phyloP scores from a whole-genome alignment of 2,329 filamentous ascomycete genomes.

The Cladosporium sp. region DNA sequence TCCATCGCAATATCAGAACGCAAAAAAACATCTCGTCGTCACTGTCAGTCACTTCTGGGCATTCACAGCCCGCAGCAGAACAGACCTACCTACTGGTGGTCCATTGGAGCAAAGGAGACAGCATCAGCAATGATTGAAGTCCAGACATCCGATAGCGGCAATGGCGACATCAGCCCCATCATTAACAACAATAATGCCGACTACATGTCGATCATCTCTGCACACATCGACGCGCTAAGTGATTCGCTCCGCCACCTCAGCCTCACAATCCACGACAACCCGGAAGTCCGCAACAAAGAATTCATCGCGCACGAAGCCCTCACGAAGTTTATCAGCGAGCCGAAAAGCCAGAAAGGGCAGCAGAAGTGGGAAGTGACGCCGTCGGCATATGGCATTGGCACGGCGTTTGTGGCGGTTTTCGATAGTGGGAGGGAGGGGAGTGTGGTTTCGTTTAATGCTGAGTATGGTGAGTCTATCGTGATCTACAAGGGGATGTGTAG shows the following conservation, averaged over 20 bases:
- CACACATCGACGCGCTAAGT: constrained; percentile 42
- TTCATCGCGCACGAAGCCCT: constrained; percentile 54
- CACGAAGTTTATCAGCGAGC: constrained; percentile 50
- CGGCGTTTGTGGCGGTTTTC: constrained; percentile 56
- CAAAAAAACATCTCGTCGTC: too few species aligned
- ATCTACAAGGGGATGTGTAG: too few species aligned
- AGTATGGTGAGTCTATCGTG: too few species aligned
- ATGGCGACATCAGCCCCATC: not conserved
- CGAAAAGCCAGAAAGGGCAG: too few species aligned
- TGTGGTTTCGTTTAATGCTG: constrained; percentile 49
- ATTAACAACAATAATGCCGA: not conserved
- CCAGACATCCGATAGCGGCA: not conserved
- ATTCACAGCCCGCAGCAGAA: too few species aligned
- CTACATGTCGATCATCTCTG: not conserved
- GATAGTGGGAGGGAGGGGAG: constrained; percentile 44
- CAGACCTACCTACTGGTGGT: too few species aligned
- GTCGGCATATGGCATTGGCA: constrained; percentile 52
- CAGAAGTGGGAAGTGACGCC: constrained; percentile 24
- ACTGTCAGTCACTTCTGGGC: too few species aligned
- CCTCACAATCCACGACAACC: constrained; percentile 55
- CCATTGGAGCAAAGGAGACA: not conserved
- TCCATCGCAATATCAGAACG: too few species aligned
- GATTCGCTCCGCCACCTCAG: constrained; percentile 49
- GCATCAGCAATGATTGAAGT: not conserved
- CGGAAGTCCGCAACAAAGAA: constrained; percentile 53